Evolutionary conservation across 306 rosid species (phyloP).

Genomic region (Quercus alba): DNA sequence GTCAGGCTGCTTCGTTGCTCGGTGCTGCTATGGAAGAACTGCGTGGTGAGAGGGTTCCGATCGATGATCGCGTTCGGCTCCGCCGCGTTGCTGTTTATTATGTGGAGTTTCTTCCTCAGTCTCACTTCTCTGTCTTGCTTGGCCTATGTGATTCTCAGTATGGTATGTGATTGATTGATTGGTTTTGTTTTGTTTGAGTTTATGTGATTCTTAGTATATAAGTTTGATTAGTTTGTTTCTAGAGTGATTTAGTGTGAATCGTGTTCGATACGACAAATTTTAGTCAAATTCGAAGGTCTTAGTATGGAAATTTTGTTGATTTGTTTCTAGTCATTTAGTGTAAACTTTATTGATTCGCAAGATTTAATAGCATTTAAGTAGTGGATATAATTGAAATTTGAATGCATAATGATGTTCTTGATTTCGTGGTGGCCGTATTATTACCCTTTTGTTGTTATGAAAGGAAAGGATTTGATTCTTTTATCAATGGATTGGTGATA

Average conservation of each 20-base stretch:
- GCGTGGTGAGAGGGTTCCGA: constrained; percentile 67
- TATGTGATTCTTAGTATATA: too few species aligned
- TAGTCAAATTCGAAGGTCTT: too few species aligned
- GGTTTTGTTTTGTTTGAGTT: background rate
- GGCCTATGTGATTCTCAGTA: constrained; percentile 80
- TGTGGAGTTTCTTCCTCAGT: constrained; percentile 96
- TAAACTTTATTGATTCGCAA: too few species aligned
- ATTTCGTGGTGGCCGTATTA: background rate
- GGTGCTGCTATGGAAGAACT: constrained; percentile 67
- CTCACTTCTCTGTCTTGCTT: constrained; percentile 88
- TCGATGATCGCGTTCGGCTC: constrained; percentile 68
- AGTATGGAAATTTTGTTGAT: too few species aligned
- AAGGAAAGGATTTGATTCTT: background rate
- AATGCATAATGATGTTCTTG: background rate
- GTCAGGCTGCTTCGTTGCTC: constrained; percentile 46
- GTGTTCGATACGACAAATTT: too few species aligned
- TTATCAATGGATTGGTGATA: background rate
- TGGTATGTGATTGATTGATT: constrained; percentile 46
- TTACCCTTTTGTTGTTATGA: too few species aligned
- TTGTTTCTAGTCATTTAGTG: too few species aligned
- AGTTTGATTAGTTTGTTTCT: too few species aligned
- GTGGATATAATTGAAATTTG: background rate
- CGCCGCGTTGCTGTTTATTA: constrained; percentile 80
- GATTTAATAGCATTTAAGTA: too few species aligned
- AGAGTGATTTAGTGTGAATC: too few species aligned